Evolutionary conservation across 306 rosid genomes (phyloP).

Genomic region (Cucurbita maxima): DNA sequence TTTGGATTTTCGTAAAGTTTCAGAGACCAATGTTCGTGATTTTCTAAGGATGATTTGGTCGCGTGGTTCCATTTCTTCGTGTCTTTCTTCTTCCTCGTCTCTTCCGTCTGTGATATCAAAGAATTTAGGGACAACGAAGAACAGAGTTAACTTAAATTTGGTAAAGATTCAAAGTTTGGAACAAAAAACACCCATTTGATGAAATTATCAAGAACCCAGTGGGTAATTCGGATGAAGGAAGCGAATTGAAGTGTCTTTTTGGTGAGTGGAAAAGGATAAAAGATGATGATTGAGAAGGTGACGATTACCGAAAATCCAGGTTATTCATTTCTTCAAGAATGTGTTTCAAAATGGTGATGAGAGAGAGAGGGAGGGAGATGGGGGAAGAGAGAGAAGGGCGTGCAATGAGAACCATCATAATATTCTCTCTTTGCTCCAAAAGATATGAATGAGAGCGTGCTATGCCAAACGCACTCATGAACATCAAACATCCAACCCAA

Average conservation of each 20-base stretch:
- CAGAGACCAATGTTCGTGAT: constrained; percentile 7
- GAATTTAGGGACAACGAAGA: background rate
- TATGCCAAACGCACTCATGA: constrained; percentile 42
- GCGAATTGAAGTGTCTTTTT: too few relatives aligned
- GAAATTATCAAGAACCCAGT: background rate
- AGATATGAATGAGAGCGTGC: constrained; percentile 24
- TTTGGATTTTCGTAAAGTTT: constrained; percentile 37
- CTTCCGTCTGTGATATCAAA: background rate
- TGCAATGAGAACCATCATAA: constrained; percentile 56
- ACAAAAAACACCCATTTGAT: background rate
- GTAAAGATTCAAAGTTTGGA: background rate
- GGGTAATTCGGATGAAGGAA: background rate
- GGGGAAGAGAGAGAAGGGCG: constrained; percentile 29
- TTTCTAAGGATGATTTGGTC: constrained; percentile 30
- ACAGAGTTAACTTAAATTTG: background rate
- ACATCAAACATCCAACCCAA: constrained; percentile 12
- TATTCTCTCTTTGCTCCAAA: constrained; percentile 59
- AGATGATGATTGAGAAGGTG: constrained; percentile 46
- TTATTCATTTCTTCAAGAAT: constrained; percentile 30
- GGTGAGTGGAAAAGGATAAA: constrained; percentile 19
- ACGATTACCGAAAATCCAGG: constrained; percentile 46
- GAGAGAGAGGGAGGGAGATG: constrained; percentile 13
- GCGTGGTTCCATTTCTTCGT: background rate
- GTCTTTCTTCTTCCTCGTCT: background rate
- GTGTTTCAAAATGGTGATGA: constrained; percentile 33